Evolutionary conservation across 164 flowering plant species (phyloP), one percentile per base, ranked within the genome.

Genomic region (Vitis rupestris): DNA sequence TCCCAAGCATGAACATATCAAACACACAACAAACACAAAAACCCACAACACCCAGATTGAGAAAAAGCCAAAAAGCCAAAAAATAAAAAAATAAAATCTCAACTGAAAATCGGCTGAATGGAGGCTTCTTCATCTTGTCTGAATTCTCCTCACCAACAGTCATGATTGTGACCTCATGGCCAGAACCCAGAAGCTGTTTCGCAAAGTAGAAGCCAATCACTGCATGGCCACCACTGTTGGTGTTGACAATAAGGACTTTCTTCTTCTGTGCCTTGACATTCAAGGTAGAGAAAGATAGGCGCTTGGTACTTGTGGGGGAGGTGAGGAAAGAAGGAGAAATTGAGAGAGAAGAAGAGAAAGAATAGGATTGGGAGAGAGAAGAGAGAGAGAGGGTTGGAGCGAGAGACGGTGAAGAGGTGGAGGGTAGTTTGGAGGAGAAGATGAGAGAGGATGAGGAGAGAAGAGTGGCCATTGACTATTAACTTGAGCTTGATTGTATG

Each of bases 51-150:
- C 17, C 14, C 56, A 44, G 3, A 71, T 57, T 17, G 16, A 52
- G 47, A 27, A 55, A 9, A 64, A 47, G 50, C 23, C 29, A 50
- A 4, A 59, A 5, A 59, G 3, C 23, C 12, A 12, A 37, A 17
- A 59, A 59, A 30, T 4, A 27, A 29, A 19, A 4, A 16, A 50
- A 27, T 27, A 13, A 30, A 8, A 58, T 55, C 80, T 78, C 81
- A 59, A 91, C 99, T 54, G 93, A 86, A 81, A 95, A 91, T 84
- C 97, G 81, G 76, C 47, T 87, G 78, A 95, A 95, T 2, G 99
- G 99, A 13, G 96, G 93, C 70, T 93, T 95, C 87, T 93, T 95
- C 99, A 95, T 95, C 82, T 93, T 95, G 65, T 91, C 97, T 3
- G 99, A 95, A 54, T 66, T 47, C 81, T 95, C 92, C 5, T 90